Evolutionary conservation across 1,284 basidiomycete genomes (phyloP), one percentile per base, ranked within the genome.

Genomic region (Leccinum subfulvum): DNA sequence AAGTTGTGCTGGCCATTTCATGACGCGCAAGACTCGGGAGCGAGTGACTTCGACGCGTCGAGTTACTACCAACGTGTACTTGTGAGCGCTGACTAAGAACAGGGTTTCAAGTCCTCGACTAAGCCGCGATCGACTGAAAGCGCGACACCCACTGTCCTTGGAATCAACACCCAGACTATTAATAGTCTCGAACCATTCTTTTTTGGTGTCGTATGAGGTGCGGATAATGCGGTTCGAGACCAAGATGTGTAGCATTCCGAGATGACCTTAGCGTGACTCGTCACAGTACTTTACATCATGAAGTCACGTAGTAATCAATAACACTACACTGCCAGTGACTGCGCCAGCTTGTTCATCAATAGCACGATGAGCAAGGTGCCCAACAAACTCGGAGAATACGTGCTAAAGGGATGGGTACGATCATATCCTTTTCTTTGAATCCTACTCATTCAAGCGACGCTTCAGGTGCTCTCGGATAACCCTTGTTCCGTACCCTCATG

Each of bases 371-470:
- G 78, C 57, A 79, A 76, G n/a, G 75, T 88, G 10, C 84, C 89
- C 26, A 77, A 77, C 62, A 82, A 78, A 56, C 79, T 92, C 16
- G 88, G 88, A 6, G 83, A 88, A 67, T 89, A 85, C 65, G 86
- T 93, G 84, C 78, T 91, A 65, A 86, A 84, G 71, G 90, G 91
- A 66, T 92, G 90, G 90, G 90, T 89, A 66, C 62, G 81, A 67
- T 10, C 30, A 10, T 51, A 14, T 14, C 13, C 21, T 13, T 9
- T 30, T n/a, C 11, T 33, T 55, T 7, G 37, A 28, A 26, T 49
- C 62, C 8, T 57, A 47, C 66, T 66, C 3, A 75, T 64, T 49
- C 60, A 39, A 68, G 60, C 59, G 53, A 52, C 55, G 5, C 52
- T 21, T 33, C 57, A 91, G 90, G 80, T 89, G 28, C 75, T 91